Evolutionary conservation across 257 asterid species (phyloP), one percentile per base, ranked within the genome.

Genomic region (Striga asiatica): DNA sequence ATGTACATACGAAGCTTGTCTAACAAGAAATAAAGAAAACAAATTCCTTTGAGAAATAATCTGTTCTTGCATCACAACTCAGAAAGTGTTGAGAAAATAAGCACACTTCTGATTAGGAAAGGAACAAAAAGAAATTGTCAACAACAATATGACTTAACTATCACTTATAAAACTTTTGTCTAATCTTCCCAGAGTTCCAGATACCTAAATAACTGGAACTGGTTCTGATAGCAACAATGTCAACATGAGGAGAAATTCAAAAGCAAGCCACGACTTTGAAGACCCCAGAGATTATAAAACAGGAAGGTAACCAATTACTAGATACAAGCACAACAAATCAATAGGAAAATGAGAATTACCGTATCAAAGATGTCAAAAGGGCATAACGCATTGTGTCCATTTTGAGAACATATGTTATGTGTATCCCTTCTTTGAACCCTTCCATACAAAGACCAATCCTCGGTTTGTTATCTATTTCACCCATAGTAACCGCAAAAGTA

Each of bases 341-440:
- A 27, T 29, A 46, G 47, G 28, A 37, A 63, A 57, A 38, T 46
- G 41, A 29, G 55, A 65, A 55, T 74, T 83, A 82, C 99, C 99
- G 79, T 58, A 92, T 80, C 74, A 92, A 80, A 58, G 97, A 88
- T 32, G 96, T 85, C 71, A 92, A 78, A 55, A 88, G 81, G 51
- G 99, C 99, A 54, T 92, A 92, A 70, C 99, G 95, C 94, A 84
- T 92, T 34, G 97, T 92, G 74, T 92, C 99, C 97, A 92, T 92
- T 75, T 91, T 89, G 57, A 92, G 91, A 64, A 79, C 83, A 76
- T 88, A 86, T 48, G 99, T 81, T 67, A 92, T 81, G 76, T 78
- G 97, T 79, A 92, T 84, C 55, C 99, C 99, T 32, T 86, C 93
- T 75, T 74, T 84, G 66, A 88, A 88, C 67, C 99, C 99, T 69